Base-by-base conservation (phyloP, 2,329 filamentous ascomycete species). In the Fusarium chaquense region DNA sequence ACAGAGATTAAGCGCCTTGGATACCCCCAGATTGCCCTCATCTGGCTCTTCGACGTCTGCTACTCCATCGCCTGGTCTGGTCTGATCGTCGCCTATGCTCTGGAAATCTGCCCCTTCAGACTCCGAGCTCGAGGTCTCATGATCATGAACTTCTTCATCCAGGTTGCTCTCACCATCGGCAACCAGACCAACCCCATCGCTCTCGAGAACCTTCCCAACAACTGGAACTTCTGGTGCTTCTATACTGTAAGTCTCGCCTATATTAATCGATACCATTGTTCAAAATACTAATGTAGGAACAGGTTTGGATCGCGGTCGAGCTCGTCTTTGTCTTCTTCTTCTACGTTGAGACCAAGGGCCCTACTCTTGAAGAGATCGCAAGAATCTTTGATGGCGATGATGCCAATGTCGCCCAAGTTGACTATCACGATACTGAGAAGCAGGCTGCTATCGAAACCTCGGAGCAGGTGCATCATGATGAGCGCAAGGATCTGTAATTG, bases 311-410 rank as follows among this genome's bases (percentile, higher is more conserved):
- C n/a, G 50, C 61, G 4, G 61, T 64, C 72, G 87, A 90, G 78
- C 80, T 90, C 41, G 67, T 86, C 49, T 89, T 90, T 66, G 87
- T 91, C 35, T 90, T 85, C 78, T 88, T 89, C 81, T 85, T 90
- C 77, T 90, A 89, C 76, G 85, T 90, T 55, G 90, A 93, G 80
- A 93, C 90, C 12, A 89, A 87, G 73, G 90, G 90, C 2, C 88
- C 89, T 0, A 92, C 90, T 3, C 87, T 93, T 1, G 90, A 92
- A 75, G 75, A 77, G 67, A 76, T 76, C 44, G 87, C 90, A 28
- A 86, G 87, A 72, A 90, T 92, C 75, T 92, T 93, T 73, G 90
- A 92, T 72, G 90, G 89, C 35, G 85, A 89, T 28, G 85, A 89
- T 24, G 81, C 86, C 24, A 63, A 64, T 20, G 61, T 64, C 9